Conservation (phyloP, 1,139 yeast species). For the Scheffersomyces cryptocercus region DNA sequence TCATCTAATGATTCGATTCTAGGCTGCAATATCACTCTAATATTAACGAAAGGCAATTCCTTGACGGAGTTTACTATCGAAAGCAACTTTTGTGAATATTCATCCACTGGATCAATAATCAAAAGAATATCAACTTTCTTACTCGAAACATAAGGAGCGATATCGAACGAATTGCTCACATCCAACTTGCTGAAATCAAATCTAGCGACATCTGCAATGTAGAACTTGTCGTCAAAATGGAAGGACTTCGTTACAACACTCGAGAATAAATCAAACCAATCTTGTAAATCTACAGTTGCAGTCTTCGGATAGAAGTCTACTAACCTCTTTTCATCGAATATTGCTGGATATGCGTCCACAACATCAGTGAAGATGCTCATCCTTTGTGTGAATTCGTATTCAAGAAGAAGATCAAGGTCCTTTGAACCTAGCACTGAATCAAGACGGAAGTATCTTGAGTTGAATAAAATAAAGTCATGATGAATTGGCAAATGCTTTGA, state of each 20-base stretch:
- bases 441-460: constrained; percentile 44
- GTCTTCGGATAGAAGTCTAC: constrained; percentile 11
- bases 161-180: constrained; percentile 29
- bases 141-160: constrained; percentile 20
- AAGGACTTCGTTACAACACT: constrained; percentile 49
- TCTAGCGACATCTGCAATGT: constrained; percentile 41
- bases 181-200: constrained; percentile 38
- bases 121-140: constrained; percentile 53
- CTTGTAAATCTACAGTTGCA: constrained; percentile 22
- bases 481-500: constrained; percentile 32
- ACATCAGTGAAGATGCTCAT: constrained; percentile 29
- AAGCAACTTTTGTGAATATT: constrained; percentile 62
- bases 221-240: constrained; percentile 37
- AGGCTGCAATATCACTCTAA: constrained; percentile 65
- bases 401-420: constrained; percentile 30
- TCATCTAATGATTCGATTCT: constrained; percentile 29
- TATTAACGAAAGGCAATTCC: constrained; percentile 44
- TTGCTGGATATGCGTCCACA: constrained; percentile 30
- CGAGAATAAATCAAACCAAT: constrained; percentile 51
- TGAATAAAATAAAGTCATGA: constrained; percentile 37
- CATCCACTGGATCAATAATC: constrained; percentile 72
- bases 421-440: constrained; percentile 17
- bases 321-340: constrained; percentile 16
- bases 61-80: constrained; percentile 49
- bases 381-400: constrained; percentile 40